Base-by-base conservation (phyloP, 371 early-diverging fungal genomes). In the Capillidium rhysosporum region DNA sequence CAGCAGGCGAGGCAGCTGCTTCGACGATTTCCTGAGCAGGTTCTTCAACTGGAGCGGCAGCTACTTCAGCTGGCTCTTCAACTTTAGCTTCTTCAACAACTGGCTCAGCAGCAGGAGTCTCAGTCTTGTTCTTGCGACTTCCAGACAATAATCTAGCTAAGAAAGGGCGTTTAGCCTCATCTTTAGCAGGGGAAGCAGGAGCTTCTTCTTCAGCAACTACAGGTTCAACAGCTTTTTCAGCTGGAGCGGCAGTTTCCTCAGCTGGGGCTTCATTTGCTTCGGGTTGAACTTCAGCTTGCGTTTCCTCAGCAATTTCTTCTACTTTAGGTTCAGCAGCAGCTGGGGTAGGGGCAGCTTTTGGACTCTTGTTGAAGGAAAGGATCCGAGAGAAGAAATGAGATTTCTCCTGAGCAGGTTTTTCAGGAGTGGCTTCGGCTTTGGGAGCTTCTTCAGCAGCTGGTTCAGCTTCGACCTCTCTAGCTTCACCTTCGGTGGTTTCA, bases 101-200 rank as follows among this genome's bases (percentile, higher is more conserved):
- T 34, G 34, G 34, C 34, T 34, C 34, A 34, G 34, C 34, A 34
- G 34, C 34, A 34, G 43, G 43, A 30, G 51, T 39, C 34, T 39
- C 51, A 29, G 21, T 23, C 34, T 29, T 51, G 18, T 29, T 16
- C 24, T 51, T 51, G 21, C 43, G 43, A 9, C 34, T 51, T 20
- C 51, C 51, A 7, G 51, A 51, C 9, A 51, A 24, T 2, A 51
- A 21, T 38, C 51, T 30, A 29, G 18, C 38, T 18, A 51, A 31
- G 40, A 51, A 51, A 38, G 51, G 51, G n/a, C 51, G 51, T 16
- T 47, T 47, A 14, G n/a, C 26, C 40, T 51, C 51, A 29, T 51
- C 51, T 8, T 9, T 18, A 14, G 20, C 28, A 16, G 12, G 9
- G 14, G 18, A n/a, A 39, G 38, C 51, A 31, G 38, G 23, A 9